These are phyloP conservation scores for Parathielavia appendiculata DNA, from an alignment of 495 filamentous ascomycete genomes.

Conservation along the genomic window DNA sequence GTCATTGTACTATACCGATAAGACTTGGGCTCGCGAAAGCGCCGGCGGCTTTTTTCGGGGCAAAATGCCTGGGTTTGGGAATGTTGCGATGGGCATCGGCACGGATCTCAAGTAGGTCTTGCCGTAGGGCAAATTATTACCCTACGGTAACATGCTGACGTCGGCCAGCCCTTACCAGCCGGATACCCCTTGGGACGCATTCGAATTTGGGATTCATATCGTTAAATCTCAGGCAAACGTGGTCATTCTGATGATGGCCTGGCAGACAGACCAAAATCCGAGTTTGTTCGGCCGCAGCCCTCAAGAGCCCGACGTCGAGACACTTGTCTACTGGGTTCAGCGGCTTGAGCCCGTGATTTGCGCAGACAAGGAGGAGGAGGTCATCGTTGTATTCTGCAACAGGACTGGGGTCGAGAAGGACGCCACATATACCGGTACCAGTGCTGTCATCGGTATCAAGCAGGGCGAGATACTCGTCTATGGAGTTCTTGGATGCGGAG, in stretches of 20 bases:
- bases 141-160: not conserved
- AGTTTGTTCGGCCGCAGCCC: conserved; percentile 37
- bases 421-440: conserved; percentile 78
- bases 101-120: conserved; percentile 60
- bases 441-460: conserved; percentile 72
- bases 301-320: conserved; percentile 67
- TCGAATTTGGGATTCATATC: conserved; percentile 77
- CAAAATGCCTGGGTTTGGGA: conserved; percentile 47
- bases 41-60: conserved; percentile 52
- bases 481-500: conserved; percentile 58
- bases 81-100: conserved; percentile 75
- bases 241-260: conserved; percentile 86
- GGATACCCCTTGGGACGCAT: conserved; percentile 66
- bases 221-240: conserved; percentile 61
- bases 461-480: conserved; percentile 63
- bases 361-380: conserved; percentile 52
- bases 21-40: conserved; percentile 74
- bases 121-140: not conserved
- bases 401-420: conserved; percentile 64
- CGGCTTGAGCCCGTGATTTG: conserved; percentile 68
- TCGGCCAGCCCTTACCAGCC: conserved; percentile 61
- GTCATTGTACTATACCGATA: conserved; percentile 72
- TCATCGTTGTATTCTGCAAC: conserved; percentile 81
- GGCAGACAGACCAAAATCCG: conserved; percentile 60
- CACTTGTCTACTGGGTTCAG: conserved; percentile 82